These are phyloP conservation scores for Solanum acaule DNA, from an alignment of 257 asterid genomes.

Conservation along the genomic window DNA sequence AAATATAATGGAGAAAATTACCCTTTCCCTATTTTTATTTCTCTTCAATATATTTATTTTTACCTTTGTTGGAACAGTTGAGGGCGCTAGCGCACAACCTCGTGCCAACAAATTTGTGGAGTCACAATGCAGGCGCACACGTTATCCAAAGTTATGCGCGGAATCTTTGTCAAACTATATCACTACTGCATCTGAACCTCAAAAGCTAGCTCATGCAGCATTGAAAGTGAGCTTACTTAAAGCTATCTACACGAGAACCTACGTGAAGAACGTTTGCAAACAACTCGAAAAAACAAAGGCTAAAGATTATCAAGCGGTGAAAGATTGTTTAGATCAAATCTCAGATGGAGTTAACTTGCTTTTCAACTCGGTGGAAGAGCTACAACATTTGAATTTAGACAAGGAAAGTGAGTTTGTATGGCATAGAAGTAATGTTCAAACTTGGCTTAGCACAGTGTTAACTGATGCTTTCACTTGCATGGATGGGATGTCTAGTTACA, in stretches of 20 bases:
- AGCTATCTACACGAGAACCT: constrained; percentile 39
- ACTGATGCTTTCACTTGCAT: constrained; percentile 45
- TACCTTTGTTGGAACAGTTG: constrained; percentile 7
- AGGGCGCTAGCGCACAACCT: neutral
- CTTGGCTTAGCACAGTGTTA: constrained; percentile 56
- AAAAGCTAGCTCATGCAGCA: constrained; percentile 41
- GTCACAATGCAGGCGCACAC: constrained; percentile 34
- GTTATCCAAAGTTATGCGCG: constrained; percentile 28
- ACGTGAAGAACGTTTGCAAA: constrained; percentile 31
- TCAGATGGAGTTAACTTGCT: constrained; percentile 43
- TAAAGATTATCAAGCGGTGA: constrained; percentile 21
- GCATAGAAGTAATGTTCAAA: constrained; percentile 48
- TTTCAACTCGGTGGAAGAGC: constrained; percentile 35
- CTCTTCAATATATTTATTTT: constrained; percentile 7
- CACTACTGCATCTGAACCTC: constrained; percentile 15
- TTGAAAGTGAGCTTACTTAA: constrained; percentile 32
- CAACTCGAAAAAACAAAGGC: constrained; percentile 22
- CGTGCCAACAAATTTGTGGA: constrained; percentile 24
- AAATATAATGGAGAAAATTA: constrained; percentile 6
- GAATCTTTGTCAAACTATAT: constrained; percentile 21
- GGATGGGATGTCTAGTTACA: constrained; percentile 43
- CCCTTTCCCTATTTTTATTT: constrained; percentile 7
- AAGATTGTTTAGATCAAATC: constrained; percentile 53
- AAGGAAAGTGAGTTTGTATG: constrained; percentile 30
- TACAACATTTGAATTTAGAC: constrained; percentile 20